Conservation (phyloP, 2,329 filamentous ascomycete species). For the Escovopsis weberi region DNA sequence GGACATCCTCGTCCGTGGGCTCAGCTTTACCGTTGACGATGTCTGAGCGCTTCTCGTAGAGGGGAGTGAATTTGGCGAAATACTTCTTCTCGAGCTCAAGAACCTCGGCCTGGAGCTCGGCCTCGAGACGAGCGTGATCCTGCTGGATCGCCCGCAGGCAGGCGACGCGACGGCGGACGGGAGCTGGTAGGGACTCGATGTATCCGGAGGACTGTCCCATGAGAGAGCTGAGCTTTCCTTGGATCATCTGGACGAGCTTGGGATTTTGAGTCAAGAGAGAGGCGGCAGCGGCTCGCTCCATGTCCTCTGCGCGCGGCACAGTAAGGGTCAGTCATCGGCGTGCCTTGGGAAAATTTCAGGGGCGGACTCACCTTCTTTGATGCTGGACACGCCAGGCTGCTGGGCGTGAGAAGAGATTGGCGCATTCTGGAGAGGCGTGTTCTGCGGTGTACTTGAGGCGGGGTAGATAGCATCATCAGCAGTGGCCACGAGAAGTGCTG, state of each 20-base stretch:
- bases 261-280: slow-evolving; percentile 95
- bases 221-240: slow-evolving; percentile 84
- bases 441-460: slow-evolving; percentile 76
- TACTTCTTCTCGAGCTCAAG: slow-evolving; percentile 98
- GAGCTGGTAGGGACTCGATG: slow-evolving; percentile 83
- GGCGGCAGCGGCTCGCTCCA: slow-evolving; percentile 74
- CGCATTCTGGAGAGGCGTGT: slow-evolving; percentile 89
- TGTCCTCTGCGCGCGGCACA: slow-evolving; percentile 51
- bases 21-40: slow-evolving; percentile 83
- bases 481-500: background rate
- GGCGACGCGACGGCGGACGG: slow-evolving; percentile 83
- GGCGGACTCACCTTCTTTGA: slow-evolving; percentile 74
- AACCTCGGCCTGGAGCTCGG: slow-evolving; percentile 96
- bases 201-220: slow-evolving; percentile 95
- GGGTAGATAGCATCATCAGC: slow-evolving; percentile 23
- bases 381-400: slow-evolving; percentile 84
- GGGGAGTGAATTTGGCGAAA: slow-evolving; percentile 94
- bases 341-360: background rate
- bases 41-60: slow-evolving; percentile 86
- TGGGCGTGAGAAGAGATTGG: slow-evolving; percentile 96
- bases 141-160: slow-evolving; percentile 97
- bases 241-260: slow-evolving; percentile 89
- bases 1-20: slow-evolving; percentile 75
- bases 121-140: slow-evolving; percentile 95
- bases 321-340: slow-evolving; percentile 8